These are phyloP conservation scores for Capsicum pubescens DNA, from an alignment of 257 asterid species.

Conservation along the genomic window DNA sequence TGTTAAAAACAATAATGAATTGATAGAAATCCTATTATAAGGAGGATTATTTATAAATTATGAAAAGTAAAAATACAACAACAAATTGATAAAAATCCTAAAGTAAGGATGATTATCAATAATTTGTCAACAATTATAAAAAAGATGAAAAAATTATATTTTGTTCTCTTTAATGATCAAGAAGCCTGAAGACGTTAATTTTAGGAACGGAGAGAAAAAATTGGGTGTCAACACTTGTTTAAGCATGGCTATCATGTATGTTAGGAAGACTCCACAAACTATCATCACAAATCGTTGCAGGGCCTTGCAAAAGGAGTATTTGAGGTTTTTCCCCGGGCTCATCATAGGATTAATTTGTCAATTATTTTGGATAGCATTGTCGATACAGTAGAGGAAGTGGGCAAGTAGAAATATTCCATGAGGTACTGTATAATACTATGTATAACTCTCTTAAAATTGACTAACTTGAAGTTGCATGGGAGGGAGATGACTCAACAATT, in stretches of 20 bases:
- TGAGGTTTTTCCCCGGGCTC: slow-evolving; percentile 48
- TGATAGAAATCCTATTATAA: no score
- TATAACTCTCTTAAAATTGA: slow-evolving; percentile 34
- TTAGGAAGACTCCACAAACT: slow-evolving; percentile 48
- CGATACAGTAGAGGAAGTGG: slow-evolving; percentile 34
- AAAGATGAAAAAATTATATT: no score
- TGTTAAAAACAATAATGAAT: no score
- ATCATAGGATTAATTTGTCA: slow-evolving; percentile 32
- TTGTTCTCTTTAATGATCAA: no score
- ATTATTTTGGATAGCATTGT: slow-evolving; percentile 37
- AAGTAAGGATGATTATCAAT: no score
- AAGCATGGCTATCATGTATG: slow-evolving; percentile 50
- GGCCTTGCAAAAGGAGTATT: slow-evolving; percentile 43
- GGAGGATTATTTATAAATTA: no score
- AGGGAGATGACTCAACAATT: slow-evolving; percentile 40
- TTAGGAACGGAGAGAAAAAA: no score
- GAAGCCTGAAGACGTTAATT: no score
- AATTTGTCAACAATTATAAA: no score
- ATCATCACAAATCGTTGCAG: slow-evolving; percentile 42
- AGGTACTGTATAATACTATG: not conserved
- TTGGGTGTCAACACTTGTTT: no score
- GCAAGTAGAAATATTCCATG: slow-evolving; percentile 32
- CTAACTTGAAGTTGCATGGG: slow-evolving; percentile 46
- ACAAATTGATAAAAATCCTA: no score
- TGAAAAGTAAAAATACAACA: no score